Base-by-base conservation (phyloP, 2,329 filamentous ascomycete genomes). In the Fusarium sp. region DNA sequence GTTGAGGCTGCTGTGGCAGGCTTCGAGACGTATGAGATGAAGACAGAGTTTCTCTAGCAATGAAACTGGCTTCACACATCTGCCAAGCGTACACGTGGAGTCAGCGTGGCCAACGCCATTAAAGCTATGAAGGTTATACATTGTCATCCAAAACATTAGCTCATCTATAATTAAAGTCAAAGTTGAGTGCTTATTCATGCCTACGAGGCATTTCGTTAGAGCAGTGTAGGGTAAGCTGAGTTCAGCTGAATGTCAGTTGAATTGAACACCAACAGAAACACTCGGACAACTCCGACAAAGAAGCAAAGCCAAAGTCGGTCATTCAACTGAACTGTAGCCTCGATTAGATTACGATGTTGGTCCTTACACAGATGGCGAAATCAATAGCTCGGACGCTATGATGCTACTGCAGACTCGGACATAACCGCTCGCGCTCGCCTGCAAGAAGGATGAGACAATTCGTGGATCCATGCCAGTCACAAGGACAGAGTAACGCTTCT, bases 401-500 rank as follows among this genome's bases (percentile, higher is more conserved):
- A 54, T 50, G 37, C 54, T 42, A 18, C 24, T 40, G 35, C 47
- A 34, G n/a, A 24, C 42, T 59, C 47, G 64, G 63, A 50, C 57
- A 16, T 71, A 74, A 73, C 71, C 71, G 71, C 71, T 27, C 40
- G 18, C 11, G 56, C 63, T 64, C 67, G 67, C 60, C 63, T 74
- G 63, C 67, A 60, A 45, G 59, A 47, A 47, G 38, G 52, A 63
- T 64, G 35, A 73, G 67, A 74, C 56, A 65, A 65, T 37, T 37
- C 60, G 18, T 52, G 47, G 47, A 52, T 52, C 47, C 47, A 52
- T 52, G 18, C 16, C 18, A 64, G 67, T 73, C 71, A 74, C 42
- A 34, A 65, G 59, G 67, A 29, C 31, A 2, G 38, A 24, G 42
- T 34, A 13, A 20, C 10, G 34, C 71, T 54, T 47, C 67, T 71